Conservation (phyloP, 306 rosid genomes). For the Calophaca sinica region DNA sequence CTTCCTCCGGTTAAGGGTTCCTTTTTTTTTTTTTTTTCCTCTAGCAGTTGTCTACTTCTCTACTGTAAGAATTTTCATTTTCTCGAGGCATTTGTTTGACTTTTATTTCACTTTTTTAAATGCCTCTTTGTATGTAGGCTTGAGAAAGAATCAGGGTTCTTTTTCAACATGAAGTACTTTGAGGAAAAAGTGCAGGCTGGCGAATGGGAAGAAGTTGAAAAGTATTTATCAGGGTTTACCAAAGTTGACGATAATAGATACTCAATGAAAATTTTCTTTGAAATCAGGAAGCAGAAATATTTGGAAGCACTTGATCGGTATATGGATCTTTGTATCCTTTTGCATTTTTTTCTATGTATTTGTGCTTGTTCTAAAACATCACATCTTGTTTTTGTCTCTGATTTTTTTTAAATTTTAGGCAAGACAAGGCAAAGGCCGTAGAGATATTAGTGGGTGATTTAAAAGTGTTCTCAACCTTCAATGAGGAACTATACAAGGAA, state of each 20-base stretch:
- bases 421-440: slow-evolving; percentile 76
- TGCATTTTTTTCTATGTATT: neutral
- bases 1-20: no score
- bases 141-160: slow-evolving; percentile 90
- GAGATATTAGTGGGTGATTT: slow-evolving; percentile 82
- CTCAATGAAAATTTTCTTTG: slow-evolving; percentile 90
- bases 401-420: slow-evolving; percentile 52
- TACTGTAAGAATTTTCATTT: no score
- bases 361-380: slow-evolving; percentile 18
- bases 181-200: slow-evolving; percentile 92
- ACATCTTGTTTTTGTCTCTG: slow-evolving; percentile 30
- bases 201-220: slow-evolving; percentile 93
- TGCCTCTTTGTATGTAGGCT: slow-evolving; percentile 59
- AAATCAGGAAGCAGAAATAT: slow-evolving; percentile 90
- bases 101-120: slow-evolving; percentile 26
- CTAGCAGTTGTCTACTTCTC: no score
- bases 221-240: slow-evolving; percentile 82
- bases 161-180: slow-evolving; percentile 88
- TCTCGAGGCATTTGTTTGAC: neutral
- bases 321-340: slow-evolving; percentile 23
- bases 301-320: slow-evolving; percentile 95
- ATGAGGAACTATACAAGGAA: slow-evolving; percentile 83
- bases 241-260: slow-evolving; percentile 90
- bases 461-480: slow-evolving; percentile 78
- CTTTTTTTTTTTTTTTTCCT: no score